Evolutionary conservation across 169 alveolate genomes (phyloP), one percentile per base, ranked within the genome.

Genomic region (Eimeria sp.): DNA sequence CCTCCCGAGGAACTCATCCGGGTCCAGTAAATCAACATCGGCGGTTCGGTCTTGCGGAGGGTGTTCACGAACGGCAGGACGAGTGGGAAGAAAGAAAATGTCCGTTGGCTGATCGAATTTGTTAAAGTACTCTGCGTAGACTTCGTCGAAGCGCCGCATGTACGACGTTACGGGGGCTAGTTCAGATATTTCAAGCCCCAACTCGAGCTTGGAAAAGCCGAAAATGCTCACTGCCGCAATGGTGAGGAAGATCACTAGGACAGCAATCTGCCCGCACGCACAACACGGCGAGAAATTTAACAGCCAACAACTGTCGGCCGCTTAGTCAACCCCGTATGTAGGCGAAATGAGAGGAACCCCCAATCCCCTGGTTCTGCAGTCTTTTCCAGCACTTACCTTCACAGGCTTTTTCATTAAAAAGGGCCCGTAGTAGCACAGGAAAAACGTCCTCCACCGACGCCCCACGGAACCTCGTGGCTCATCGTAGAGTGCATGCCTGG

Each of bases 401-500:
- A 95, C 97, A 30, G 95, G 86, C 72, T 89, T 90, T 51, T 95
- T 88, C 90, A 97, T 95, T 83, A 97, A 75, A 80, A 96, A 34
- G 1, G 97, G 97, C 34, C 98, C 97, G 75, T 95, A 94, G 88
- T 96, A 95, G 72, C 95, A 92, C 61, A 96, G 82, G 89, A 97
- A 96, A 84, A 96, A 87, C 75, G 92, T 67, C 34, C 98, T 72
- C 86, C 98, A 96, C 13, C 93, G 57, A 11, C 98, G 95, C 47
- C 98, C 98, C 30, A 97, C 98, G 45, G 89, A 95, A 27, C 98
- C 98, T 51, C 95, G 51, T 11, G 98, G 98, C 89, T 97, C 98
- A 22, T 95, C 95, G 84, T 87, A 92, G 63, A 95, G 67, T 73
- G 95, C 95, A 51, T 95, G 84, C 10, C 95, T 43, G 18, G 95